Percentiles rank a stretch among this genome's conserved stretches.
Conservation (phyloP, 768 basidiomycete species). For the Tylopilus sp. region DNA sequence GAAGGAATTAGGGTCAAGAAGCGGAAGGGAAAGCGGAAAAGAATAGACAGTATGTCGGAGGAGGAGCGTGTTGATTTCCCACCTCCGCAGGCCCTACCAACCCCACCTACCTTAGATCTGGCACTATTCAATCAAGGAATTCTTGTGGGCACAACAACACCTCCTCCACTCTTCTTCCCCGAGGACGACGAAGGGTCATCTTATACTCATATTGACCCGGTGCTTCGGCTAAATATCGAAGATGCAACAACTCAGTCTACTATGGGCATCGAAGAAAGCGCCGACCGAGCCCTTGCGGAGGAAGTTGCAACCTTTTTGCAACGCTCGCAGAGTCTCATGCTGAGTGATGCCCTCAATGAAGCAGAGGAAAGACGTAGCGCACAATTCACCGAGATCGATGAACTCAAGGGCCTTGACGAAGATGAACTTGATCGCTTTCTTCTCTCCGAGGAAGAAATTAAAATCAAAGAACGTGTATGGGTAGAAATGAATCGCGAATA, state of each 20-base stretch:
- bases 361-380: slow-evolving; percentile 61
- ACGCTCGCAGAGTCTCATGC: slow-evolving; percentile 55
- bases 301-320: slow-evolving; percentile 69
- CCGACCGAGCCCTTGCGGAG: slow-evolving; percentile 59
- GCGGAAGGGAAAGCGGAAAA: slow-evolving; percentile 38
- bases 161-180: slow-evolving; percentile 42
- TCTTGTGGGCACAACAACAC: slow-evolving; percentile 48
- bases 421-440: slow-evolving; percentile 83
- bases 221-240: slow-evolving; percentile 36
- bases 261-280: slow-evolving; percentile 53
- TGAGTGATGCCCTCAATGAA: slow-evolving; percentile 62
- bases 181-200: slow-evolving; percentile 40
- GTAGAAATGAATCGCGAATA: slow-evolving; percentile 92
- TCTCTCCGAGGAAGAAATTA: slow-evolving; percentile 75
- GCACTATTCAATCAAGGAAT: slow-evolving; percentile 65
- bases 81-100: slow-evolving; percentile 17
- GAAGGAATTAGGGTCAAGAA: slow-evolving; percentile 27
- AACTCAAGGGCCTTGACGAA: slow-evolving; percentile 80
- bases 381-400: slow-evolving; percentile 48
- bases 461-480: slow-evolving; percentile 88
- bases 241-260: slow-evolving; percentile 15
- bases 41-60: slow-evolving; percentile 39
- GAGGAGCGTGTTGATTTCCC: slow-evolving; percentile 20
- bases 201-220: slow-evolving; percentile 55
- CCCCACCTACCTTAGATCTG: slow-evolving; percentile 46